Percentiles rank a stretch among this genome's conserved stretches.
Conservation (phyloP, 371 early-diverging fungal species). For the Circinella minor region DNA sequence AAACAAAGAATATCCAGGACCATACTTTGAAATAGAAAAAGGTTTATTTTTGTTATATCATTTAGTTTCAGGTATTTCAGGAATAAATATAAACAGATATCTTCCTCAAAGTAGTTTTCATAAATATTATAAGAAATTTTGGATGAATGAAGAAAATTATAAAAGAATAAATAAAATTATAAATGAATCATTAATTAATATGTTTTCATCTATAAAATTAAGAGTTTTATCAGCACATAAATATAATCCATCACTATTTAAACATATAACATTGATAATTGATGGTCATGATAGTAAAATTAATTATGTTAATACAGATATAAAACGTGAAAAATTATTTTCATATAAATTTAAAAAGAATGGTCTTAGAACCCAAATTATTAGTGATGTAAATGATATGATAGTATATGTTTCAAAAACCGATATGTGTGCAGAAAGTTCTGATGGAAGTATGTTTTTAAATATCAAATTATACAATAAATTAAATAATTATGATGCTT, state of each 20-base stretch:
- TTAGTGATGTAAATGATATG: too few species aligned
- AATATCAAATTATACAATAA: too few species aligned
- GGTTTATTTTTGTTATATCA: not conserved
- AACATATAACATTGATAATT: not conserved
- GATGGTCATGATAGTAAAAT: slow-evolving; percentile 1
- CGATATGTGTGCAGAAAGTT: too few species aligned
- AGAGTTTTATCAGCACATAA: not conserved
- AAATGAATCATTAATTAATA: not conserved
- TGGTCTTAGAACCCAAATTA: too few species aligned
- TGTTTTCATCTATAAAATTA: not conserved
- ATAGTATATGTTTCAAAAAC: too few species aligned
- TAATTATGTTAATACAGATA: not conserved
- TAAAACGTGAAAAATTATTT: too few species aligned
- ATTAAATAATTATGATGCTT: too few species aligned
- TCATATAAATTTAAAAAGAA: too few species aligned
- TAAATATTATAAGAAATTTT: not conserved
- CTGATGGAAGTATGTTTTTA: too few species aligned
- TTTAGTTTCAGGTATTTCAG: not conserved
- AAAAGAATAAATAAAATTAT: not conserved
- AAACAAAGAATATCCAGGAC: not conserved
- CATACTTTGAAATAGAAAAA: not conserved
- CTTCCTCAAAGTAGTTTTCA: not conserved
- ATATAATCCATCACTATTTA: not conserved
- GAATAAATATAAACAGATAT: not conserved
- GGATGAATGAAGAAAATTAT: not conserved